Base-by-base conservation (phyloP, 2,329 filamentous ascomycete genomes). In the Trichophyton mentagrophytes region DNA sequence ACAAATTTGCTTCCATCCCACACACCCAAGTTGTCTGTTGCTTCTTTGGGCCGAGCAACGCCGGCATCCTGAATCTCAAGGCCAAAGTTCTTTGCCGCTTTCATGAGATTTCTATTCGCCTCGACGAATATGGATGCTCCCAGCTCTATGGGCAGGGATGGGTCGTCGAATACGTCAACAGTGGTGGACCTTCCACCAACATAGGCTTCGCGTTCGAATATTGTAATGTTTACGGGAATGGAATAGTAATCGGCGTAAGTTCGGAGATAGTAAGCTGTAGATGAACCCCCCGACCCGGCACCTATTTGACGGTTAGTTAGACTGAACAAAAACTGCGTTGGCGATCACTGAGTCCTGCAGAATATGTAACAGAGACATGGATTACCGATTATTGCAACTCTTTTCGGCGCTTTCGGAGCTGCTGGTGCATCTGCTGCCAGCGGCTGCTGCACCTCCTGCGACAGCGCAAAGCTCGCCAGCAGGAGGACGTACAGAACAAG, bases 51-150 rank as follows among this genome's bases (percentile, higher is more conserved):
- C 13, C 80, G 80, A 17, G 78, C 76, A 38, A 80, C 75, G 6
- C 75, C 71, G 36, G 75, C 72, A 17, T 78, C 74, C n/a, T 71
- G 75, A 1, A 83, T 75, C 0, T 77, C 75, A 2, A 99, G 82
- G n/a, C 83, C 83, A 69, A 96, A 90, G 13, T 82, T 79, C 36
- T 81, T 74, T 6, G 83, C 85, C 0, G 90, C 87, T 60, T 88
- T 85, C 67, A 85, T 83, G 44, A 99, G 80, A 67, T 95, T 96
- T 44, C 84, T 78, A 69, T 97, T 99, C 49, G 87, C 82, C 57
- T 86, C 73, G 51, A 97, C 89, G 70, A 97, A 99, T 67, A 97
- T 96, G 63, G 87, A 92, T 9, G 88, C 93, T 15, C 93, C 93
- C 0, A 97, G 79, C 72, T 99, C 93, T 40, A 96, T 82, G 1